Evolutionary conservation across 306 rosid species (phyloP), one percentile per base, ranked within the genome.

Genomic region (Hippophae tibetana): DNA sequence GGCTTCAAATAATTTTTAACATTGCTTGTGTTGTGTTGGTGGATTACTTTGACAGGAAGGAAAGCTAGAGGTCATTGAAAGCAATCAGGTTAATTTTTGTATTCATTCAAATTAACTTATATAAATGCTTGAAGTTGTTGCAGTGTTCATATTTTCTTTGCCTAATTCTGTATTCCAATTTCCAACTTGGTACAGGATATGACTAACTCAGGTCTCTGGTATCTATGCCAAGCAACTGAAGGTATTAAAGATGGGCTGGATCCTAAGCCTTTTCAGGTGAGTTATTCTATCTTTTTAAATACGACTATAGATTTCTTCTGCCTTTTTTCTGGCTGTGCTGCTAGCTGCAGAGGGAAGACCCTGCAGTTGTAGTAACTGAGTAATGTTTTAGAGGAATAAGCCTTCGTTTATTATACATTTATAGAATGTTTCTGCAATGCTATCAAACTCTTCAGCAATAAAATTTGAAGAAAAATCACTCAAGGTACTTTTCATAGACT

Each of bases 211-310:
- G 81, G 83, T 56, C 72, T 81, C 45, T 78, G 67, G 81, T 72
- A 77, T 69, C 78, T 81, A 43, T 81, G 86, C 74, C 76, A 72
- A 68, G 64, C 52, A 41, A 78, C 81, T 7, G 83, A 72, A 45
- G 82, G 66, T 14, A 52, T 58, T 42, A 71, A 61, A 67, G 80
- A 62, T 69, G 44, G 56, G 40, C 42, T 31, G 61, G 81, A 62
- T 60, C 23, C 61, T n/a, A 68, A 72, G 66, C 65, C 68, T 9
- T 42, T 74, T 57, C 60, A 73, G 65, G 86, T 81, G 31, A 58
- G 74, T 14, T 7, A 56, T 50, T 52, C 12, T 58, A 31, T 58
- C 25, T 58, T 3, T 10, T 9, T 52, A 50, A 11, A 27, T 31
- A 4, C 38, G 5, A 31, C 5, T 31, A 31, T 31, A 31, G 3